phyloP scores from a whole-genome alignment of 1,284 basidiomycete genomes.

The Cryptococcus sp. region DNA sequence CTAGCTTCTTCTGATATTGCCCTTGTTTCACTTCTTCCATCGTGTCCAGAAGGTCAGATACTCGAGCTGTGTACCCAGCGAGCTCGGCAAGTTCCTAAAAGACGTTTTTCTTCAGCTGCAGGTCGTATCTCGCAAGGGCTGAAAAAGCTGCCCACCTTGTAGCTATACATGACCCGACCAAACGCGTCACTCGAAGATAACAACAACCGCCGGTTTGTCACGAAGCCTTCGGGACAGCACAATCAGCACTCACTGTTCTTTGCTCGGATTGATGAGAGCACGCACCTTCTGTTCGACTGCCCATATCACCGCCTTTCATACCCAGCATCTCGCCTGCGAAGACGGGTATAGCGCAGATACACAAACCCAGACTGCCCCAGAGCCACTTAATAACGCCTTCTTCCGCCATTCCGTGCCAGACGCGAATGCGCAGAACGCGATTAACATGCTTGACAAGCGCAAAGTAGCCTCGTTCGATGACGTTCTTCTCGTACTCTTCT shows the following conservation, averaged over 20 bases:
- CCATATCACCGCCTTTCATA: slow-evolving; percentile 66
- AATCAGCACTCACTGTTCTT: slow-evolving; percentile 1
- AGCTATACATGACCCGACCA: slow-evolving; percentile 83
- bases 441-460: slow-evolving; percentile 86
- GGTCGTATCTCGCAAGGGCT: no score
- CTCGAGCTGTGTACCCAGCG: slow-evolving; percentile 91
- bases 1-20: slow-evolving; percentile 84
- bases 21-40: slow-evolving; percentile 86
- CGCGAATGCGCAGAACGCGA: slow-evolving; percentile 73
- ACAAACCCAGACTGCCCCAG: slow-evolving; percentile 92
- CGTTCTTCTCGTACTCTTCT: slow-evolving; percentile 86
- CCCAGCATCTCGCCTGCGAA: slow-evolving; percentile 85
- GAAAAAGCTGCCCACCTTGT: no score
- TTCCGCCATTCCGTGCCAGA: slow-evolving; percentile 90
- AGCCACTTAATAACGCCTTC: slow-evolving; percentile 97
- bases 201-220: slow-evolving; percentile 88
- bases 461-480: slow-evolving; percentile 89
- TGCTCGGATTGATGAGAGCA: neutral
- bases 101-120: no score
- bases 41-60: slow-evolving; percentile 83
- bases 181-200: slow-evolving; percentile 65
- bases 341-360: slow-evolving; percentile 90
- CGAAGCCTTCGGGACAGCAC: slow-evolving; percentile 65
- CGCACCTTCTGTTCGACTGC: slow-evolving; percentile 79
- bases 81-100: slow-evolving; percentile 80